Base-by-base conservation (phyloP, 805 yeast species). In the Schwanniomyces yamadae region DNA sequence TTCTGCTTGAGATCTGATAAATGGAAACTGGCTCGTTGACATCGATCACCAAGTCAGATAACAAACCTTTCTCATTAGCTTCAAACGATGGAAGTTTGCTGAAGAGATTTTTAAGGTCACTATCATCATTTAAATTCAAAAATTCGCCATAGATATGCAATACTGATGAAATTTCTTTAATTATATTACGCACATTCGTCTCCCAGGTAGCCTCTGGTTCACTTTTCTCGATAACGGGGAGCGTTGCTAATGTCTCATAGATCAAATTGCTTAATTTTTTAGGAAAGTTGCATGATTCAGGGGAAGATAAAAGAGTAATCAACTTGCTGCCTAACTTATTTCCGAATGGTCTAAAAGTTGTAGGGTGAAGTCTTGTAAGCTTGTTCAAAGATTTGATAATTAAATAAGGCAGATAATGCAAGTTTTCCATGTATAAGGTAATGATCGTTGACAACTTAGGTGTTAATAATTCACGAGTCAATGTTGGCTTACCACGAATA, bases 401-500 rank as follows among this genome's bases (percentile, higher is more conserved):
- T 9, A 69, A 48, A 22, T 61, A 44, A 2, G 73, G 66, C 18
- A 42, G 40, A 29, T 31, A 48, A 20, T 50, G 56, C 11, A 68
- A 25, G 28, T 56, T 55, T 4, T 71, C 77, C 37, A 87, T 50
- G 33, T 80, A 66, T 5, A 73, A 56, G 12, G 74, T 59, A 39
- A 87, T 75, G 28, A 84, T 76, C 2, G 70, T 67, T 7, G 85
- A 78, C 39, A 91, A 64, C 48, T 81, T 81, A 6, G 96, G 95
- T 2, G 95, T 85, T 38, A 88, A 71, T 6, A 84, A 66, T 52
- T 89, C 96, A 54, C 97, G 75, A 3, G 91, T 82, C 27, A 91
- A 69, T 1, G 89, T 81, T 1, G 95, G 87, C 52, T 89, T 89
- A 2, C 88, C 91, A 53, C 84, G 77, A 39, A 82, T 79, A 31